Percentiles rank a stretch among this genome's conserved stretches.
phyloP scores from a whole-genome alignment of 139 green algal genomes.

The Chlorella sp. region DNA sequence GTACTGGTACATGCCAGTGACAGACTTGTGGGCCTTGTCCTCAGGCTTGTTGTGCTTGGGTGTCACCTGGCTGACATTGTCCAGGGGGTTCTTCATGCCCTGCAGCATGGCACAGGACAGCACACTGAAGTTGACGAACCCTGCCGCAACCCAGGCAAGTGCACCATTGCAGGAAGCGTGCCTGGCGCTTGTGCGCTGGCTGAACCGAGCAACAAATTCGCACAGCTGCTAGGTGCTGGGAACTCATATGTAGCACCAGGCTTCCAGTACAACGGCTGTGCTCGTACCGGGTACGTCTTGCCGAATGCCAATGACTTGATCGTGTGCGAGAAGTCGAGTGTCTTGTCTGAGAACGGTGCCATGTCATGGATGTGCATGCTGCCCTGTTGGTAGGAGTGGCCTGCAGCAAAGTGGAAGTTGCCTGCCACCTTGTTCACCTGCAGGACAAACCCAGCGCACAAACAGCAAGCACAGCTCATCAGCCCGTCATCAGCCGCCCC shows the following conservation, averaged over 20 bases:
- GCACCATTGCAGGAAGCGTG: not conserved
- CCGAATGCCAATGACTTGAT: no score
- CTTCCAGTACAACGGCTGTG: no score
- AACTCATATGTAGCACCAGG: no score
- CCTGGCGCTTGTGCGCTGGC: not conserved
- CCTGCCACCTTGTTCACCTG: conserved; percentile 65
- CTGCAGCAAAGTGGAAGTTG: conserved; percentile 95
- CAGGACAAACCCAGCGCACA: no score
- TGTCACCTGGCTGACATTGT: no score
- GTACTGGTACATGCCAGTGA: conserved; percentile 91
- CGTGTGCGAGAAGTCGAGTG: conserved; percentile 59
- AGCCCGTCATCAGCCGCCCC: no score
- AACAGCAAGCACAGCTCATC: no score
- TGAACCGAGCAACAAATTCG: not conserved
- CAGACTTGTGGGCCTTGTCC: no score
- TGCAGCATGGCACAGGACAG: not conserved
- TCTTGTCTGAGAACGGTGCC: conserved; percentile 64
- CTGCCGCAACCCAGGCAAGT: not conserved
- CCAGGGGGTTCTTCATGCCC: not conserved
- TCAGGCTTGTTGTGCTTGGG: conserved; percentile 5
- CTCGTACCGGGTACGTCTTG: no score
- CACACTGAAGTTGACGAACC: not conserved
- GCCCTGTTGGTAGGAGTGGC: conserved; percentile 84
- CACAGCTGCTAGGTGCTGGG: no score
- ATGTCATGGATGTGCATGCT: conserved; percentile 94